A percentile compares a stretch with the other conserved stretches of the same genome.
These are phyloP conservation scores for Murraya paniculata DNA, from an alignment of 345 rosid species.

Conservation along the genomic window DNA sequence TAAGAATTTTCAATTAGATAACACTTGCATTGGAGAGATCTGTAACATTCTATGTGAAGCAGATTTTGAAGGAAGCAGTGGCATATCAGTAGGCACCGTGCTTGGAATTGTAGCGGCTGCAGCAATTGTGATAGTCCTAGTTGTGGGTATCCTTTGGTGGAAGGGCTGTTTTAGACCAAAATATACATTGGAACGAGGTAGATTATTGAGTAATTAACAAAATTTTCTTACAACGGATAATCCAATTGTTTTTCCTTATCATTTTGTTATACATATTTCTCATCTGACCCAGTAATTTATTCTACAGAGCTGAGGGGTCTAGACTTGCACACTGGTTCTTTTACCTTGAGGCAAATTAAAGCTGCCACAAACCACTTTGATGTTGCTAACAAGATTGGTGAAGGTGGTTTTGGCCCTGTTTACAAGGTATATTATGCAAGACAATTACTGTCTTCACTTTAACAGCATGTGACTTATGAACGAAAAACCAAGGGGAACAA, in stretches of 20 bases:
- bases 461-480: neutral
- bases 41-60: neutral
- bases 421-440: conserved; percentile 18
- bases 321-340: conserved; percentile 27
- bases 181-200: conserved; percentile 35
- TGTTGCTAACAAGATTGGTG: conserved; percentile 31
- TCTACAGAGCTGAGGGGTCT: conserved; percentile 22
- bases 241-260: neutral
- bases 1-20: too few species aligned
- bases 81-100: neutral
- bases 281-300: neutral
- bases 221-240: neutral
- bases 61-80: conserved; percentile 11
- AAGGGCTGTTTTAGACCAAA: conserved; percentile 35
- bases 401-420: conserved; percentile 39
- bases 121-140: conserved; percentile 22
- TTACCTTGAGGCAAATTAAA: conserved; percentile 22
- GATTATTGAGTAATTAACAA: neutral
- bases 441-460: neutral
- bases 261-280: neutral
- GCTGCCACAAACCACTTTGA: conserved; percentile 33
- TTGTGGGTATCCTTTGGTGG: conserved; percentile 51
- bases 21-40: neutral
- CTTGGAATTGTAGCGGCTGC: conserved; percentile 33
- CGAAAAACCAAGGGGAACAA: too few species aligned